A percentile compares a stretch with the other conserved stretches of the same genome.
phyloP scores from a whole-genome alignment of 129 eudicot species.

The Dittrichia graveolens region DNA sequence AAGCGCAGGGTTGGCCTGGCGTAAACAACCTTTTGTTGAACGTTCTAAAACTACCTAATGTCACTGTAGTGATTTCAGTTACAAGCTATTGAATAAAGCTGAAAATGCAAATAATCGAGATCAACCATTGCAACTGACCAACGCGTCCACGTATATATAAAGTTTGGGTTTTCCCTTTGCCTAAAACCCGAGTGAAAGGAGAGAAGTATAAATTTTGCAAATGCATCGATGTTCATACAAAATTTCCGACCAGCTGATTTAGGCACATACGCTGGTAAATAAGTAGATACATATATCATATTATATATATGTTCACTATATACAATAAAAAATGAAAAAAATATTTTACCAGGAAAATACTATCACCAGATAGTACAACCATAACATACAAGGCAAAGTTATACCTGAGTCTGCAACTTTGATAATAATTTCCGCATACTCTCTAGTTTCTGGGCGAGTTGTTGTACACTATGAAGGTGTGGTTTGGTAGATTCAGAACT shows the following conservation, averaged over 20 bases:
- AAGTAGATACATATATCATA: no score
- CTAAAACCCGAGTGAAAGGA: constrained; percentile 4
- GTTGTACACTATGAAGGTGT: constrained; percentile 50
- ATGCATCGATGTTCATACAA: constrained; percentile 26
- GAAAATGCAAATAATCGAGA: no score
- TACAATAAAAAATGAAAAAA: constrained; percentile 46
- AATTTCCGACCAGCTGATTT: constrained; percentile 29
- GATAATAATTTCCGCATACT: constrained; percentile 65
- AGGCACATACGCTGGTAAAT: constrained; percentile 33
- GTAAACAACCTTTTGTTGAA: no score
- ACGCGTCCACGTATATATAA: no score
- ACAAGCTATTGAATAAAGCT: no score
- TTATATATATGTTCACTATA: constrained; percentile 39
- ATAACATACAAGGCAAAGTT: constrained; percentile 9
- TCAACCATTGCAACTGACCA: no score
- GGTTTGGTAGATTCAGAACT: constrained; percentile 43
- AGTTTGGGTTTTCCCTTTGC: background rate
- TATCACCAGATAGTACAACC: constrained; percentile 28
- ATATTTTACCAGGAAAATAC: background rate
- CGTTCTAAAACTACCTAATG: no score
- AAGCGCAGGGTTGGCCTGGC: no score
- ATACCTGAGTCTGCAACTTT: constrained; percentile 49
- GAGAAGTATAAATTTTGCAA: constrained; percentile 10
- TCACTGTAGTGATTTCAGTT: no score
- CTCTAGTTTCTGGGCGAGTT: constrained; percentile 64